These are phyloP conservation scores for Fusarium cicatricum DNA, from an alignment of 2,329 filamentous ascomycete species.

Conservation along the genomic window DNA sequence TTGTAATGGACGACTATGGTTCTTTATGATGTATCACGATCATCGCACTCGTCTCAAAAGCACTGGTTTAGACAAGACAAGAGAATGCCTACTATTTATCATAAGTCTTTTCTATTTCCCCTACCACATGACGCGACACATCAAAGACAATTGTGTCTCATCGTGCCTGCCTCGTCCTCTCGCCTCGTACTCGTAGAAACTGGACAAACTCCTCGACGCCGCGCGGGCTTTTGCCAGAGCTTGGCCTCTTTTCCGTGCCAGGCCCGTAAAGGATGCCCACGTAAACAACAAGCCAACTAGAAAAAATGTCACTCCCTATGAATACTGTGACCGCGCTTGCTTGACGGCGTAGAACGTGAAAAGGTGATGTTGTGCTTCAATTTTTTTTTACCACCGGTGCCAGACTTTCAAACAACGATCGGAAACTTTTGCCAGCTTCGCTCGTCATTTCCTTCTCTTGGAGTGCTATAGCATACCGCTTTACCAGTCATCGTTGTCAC, in stretches of 20 bases:
- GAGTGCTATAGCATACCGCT: constrained; percentile 6
- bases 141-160: neutral
- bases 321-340: constrained; percentile 3
- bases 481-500: constrained; percentile 78
- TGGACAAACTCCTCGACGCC: constrained; percentile 27
- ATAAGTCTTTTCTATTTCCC: constrained; percentile 19
- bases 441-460: constrained; percentile 24
- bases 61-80: constrained; percentile 41
- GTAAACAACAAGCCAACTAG: constrained; percentile 12
- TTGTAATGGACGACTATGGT: constrained; percentile 39
- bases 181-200: constrained; percentile 9
- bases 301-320: constrained; percentile 7
- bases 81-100: constrained; percentile 35
- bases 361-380: constrained; percentile 3
- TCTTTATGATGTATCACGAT: constrained; percentile 32
- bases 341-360: constrained; percentile 17
- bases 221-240: constrained; percentile 29
- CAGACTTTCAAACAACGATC: constrained; percentile 10
- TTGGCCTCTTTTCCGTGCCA: constrained; percentile 25
- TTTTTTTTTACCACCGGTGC: constrained; percentile 10
- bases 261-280: constrained; percentile 25
- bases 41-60: constrained; percentile 38
- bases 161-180: neutral
- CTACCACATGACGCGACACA: constrained; percentile 1
- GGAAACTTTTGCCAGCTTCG: constrained; percentile 16